phyloP scores from a whole-genome alignment of 2,329 filamentous ascomycete species.

The Coniosporium uncinatum region DNA sequence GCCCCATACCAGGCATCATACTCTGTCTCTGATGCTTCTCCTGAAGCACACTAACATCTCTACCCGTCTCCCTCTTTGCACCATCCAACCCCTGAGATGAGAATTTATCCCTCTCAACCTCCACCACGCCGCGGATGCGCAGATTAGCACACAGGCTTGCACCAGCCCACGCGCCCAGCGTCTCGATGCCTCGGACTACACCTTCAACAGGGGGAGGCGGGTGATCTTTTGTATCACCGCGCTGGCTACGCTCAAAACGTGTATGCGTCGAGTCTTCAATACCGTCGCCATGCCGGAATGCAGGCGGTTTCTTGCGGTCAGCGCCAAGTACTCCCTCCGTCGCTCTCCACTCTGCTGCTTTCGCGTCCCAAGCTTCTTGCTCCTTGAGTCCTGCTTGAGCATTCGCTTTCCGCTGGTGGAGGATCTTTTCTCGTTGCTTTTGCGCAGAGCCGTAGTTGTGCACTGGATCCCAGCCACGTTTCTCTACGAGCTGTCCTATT shows the following conservation, averaged over 20 bases:
- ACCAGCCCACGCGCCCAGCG: slow-evolving; percentile 69
- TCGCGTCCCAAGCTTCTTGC: neutral
- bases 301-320: neutral
- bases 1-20: slow-evolving; percentile 11
- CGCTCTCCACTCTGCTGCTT: neutral
- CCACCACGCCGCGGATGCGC: slow-evolving; percentile 62
- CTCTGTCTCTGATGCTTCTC: slow-evolving; percentile 60
- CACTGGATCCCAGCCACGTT: slow-evolving; percentile 73
- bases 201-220: slow-evolving; percentile 42
- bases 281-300: too few species aligned
- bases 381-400: too few species aligned
- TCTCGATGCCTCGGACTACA: slow-evolving; percentile 58
- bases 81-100: slow-evolving; percentile 59
- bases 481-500: slow-evolving; percentile 58
- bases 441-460: slow-evolving; percentile 56
- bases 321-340: neutral
- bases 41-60: slow-evolving; percentile 50
- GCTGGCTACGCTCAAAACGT: neutral
- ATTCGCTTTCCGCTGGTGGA: neutral
- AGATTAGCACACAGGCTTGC: slow-evolving; percentile 65
- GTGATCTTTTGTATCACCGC: neutral
- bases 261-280: too few species aligned
- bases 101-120: slow-evolving; percentile 69
- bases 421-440: slow-evolving; percentile 14
- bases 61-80: slow-evolving; percentile 48